phyloP scores from a whole-genome alignment of 805 yeast species.

The Kodamaea kakaduensis region DNA sequence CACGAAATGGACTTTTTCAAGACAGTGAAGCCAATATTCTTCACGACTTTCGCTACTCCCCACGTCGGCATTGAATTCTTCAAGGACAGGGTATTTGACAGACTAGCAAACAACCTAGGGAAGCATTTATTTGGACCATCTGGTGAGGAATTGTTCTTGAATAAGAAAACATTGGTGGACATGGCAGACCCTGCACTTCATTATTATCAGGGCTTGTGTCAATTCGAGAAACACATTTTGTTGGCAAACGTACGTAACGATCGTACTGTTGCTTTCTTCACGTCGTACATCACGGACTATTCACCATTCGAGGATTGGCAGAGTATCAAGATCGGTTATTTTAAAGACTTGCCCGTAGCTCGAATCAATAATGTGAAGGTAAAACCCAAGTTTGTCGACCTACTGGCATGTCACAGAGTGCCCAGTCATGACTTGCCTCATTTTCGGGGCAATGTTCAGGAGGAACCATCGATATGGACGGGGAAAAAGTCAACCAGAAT shows the following conservation, averaged over 20 bases:
- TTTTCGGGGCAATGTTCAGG: conserved; percentile 28
- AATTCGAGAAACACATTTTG: conserved; percentile 54
- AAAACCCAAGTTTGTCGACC: conserved; percentile 51
- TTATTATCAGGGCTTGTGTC: conserved; percentile 52
- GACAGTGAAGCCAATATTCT: conserved; percentile 33
- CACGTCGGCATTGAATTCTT: conserved; percentile 41
- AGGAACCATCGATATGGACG: conserved; percentile 35
- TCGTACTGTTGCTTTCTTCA: conserved; percentile 82
- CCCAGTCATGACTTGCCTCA: conserved; percentile 12
- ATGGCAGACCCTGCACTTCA: conserved; percentile 50
- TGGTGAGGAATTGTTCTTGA: conserved; percentile 32
- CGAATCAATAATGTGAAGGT: conserved; percentile 35
- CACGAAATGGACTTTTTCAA: conserved; percentile 34
- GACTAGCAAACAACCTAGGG: conserved; percentile 30
- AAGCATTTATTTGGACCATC: conserved; percentile 33
- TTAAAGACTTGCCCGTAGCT: conserved; percentile 42
- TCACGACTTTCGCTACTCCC: conserved; percentile 42
- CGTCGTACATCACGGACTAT: conserved; percentile 68
- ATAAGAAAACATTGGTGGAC: conserved; percentile 43
- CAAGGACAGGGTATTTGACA: conserved; percentile 29
- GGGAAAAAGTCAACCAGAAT: conserved; percentile 23
- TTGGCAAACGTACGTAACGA: conserved; percentile 80
- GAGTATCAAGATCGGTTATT: conserved; percentile 42
- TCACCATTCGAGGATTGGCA: conserved; percentile 69
- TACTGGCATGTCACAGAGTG: conserved; percentile 27